These are phyloP conservation scores for Datura wrightii DNA, from an alignment of 257 asterid species.

Conservation along the genomic window DNA sequence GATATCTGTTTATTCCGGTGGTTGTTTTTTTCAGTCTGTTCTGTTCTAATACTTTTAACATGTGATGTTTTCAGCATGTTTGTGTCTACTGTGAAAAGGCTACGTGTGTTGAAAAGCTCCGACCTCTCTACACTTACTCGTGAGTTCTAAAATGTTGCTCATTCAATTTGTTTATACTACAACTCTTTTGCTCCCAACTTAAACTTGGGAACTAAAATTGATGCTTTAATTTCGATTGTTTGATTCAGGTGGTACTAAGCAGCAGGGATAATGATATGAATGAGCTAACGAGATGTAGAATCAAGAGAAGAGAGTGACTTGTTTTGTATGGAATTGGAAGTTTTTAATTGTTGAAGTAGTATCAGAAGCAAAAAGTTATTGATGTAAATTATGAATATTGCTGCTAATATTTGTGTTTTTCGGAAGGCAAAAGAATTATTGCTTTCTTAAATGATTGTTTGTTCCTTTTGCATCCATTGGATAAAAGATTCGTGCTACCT, in stretches of 20 bases:
- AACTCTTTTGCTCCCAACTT: neutral
- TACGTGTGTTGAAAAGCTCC: slow-evolving; percentile 85
- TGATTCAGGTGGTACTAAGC: neutral
- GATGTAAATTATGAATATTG: slow-evolving; percentile 25
- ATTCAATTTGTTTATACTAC: neutral
- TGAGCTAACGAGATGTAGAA: neutral
- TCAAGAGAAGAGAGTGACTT: slow-evolving; percentile 27
- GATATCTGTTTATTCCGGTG: neutral
- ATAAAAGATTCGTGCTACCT: neutral
- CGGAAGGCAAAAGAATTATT: neutral
- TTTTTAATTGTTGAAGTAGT: neutral
- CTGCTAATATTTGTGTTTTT: slow-evolving; percentile 29
- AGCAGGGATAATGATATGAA: neutral
- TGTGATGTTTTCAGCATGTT: slow-evolving; percentile 75
- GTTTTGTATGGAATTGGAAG: slow-evolving; percentile 12
- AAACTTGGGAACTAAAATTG: neutral
- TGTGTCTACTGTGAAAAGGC: slow-evolving; percentile 83
- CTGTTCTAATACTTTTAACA: neutral
- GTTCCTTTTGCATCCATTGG: neutral
- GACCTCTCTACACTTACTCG: slow-evolving; percentile 68
- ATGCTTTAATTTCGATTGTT: neutral
- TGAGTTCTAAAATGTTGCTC: slow-evolving; percentile 45
- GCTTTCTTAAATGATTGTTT: neutral
- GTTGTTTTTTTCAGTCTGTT: neutral
- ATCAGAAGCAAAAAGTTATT: slow-evolving; percentile 11